Percentiles rank a stretch among this genome's conserved stretches.
phyloP scores from a whole-genome alignment of 1,284 basidiomycete genomes.

The Malassezia slooffiae region DNA sequence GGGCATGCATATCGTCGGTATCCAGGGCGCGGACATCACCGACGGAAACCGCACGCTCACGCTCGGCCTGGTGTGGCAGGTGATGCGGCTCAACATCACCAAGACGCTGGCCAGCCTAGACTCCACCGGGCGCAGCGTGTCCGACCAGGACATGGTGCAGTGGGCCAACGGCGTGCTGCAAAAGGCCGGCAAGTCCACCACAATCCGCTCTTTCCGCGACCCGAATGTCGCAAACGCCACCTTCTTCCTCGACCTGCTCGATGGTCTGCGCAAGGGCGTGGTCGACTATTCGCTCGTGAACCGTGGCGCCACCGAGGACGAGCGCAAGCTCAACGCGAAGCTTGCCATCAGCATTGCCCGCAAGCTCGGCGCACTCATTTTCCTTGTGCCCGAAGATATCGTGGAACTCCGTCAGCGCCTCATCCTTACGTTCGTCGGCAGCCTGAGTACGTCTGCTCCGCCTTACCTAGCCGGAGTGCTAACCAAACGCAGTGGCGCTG shows the following conservation, averaged over 20 bases:
- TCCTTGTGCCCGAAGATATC: slow-evolving; percentile 81
- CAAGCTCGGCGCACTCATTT: slow-evolving; percentile 93
- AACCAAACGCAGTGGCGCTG: too few relatives aligned
- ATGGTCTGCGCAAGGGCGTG: slow-evolving; percentile 81
- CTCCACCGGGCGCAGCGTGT: slow-evolving; percentile 65
- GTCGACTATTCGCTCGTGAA: slow-evolving; percentile 81
- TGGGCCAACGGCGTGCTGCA: slow-evolving; percentile 91
- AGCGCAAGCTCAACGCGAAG: slow-evolving; percentile 72
- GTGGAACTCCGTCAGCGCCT: slow-evolving; percentile 44
- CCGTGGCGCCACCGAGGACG: slow-evolving; percentile 64
- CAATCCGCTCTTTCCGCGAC: slow-evolving; percentile 88
- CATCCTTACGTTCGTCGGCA: slow-evolving; percentile 55
- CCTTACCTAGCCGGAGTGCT: too few relatives aligned
- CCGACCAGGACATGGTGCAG: slow-evolving; percentile 82
- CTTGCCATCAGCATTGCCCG: slow-evolving; percentile 92
- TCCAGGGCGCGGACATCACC: slow-evolving; percentile 93
- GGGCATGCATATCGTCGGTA: slow-evolving; percentile 89
- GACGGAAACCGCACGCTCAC: slow-evolving; percentile 83
- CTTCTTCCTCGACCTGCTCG: slow-evolving; percentile 87
- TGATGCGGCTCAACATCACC: slow-evolving; percentile 86
- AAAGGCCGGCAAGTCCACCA: slow-evolving; percentile 56
- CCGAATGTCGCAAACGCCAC: slow-evolving; percentile 75
- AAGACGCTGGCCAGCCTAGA: slow-evolving; percentile 74
- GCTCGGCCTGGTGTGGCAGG: slow-evolving; percentile 90
- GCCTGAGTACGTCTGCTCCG: slow-evolving; percentile 44